Base-by-base conservation (phyloP, 2,329 filamentous ascomycete species). In the Macroventuria anomochaeta region DNA sequence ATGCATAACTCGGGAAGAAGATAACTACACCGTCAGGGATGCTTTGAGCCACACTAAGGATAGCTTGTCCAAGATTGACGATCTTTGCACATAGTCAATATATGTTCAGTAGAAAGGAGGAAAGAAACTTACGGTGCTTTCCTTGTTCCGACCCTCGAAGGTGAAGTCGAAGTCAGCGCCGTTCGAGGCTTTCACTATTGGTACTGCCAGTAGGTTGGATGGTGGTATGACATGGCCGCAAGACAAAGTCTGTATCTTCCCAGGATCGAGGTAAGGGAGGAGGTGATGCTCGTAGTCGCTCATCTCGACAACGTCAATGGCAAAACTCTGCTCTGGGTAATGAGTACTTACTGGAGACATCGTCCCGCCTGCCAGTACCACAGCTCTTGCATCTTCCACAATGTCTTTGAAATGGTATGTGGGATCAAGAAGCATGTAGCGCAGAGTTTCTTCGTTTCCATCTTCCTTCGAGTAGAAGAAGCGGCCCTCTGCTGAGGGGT, bases 1-100 rank as follows among this genome's bases (percentile, higher is more conserved):
- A 97, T 8, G 89, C 85, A 72, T 99, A 97, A 74, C 92, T 96
- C 1, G 95, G 93, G 64, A 99, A 97, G 79, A 99, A 99, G 0
- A 93, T 87, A 0, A 99, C 91, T 1, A 97, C 84, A 2, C 95
- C 95, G 63, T 97, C 93, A 0, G 91, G 91, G 0, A 97, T 89
- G 4, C 85, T 78, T 6, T 83, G 81, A 63, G 89, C 90, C 5
- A 95, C 80, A 44, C 88, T 87, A 1, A 91, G 71, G 7, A 99
- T 79, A 0, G 89, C 84, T 23, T 85, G 75, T 0, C 93, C 95
- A 0, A 97, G 83, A 50, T 93, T 87, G 34, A 79, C 76, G 46
- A 96, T 86, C 74, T 82, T 47, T 38, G 39, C 25, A 38, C 10
- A 31, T 36, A 13, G 58, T 52, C 36, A 53, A 39, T 26, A 32